Base-by-base conservation (phyloP, 108 stramenopile species). In the Pseudonitzschia delicatissima region DNA sequence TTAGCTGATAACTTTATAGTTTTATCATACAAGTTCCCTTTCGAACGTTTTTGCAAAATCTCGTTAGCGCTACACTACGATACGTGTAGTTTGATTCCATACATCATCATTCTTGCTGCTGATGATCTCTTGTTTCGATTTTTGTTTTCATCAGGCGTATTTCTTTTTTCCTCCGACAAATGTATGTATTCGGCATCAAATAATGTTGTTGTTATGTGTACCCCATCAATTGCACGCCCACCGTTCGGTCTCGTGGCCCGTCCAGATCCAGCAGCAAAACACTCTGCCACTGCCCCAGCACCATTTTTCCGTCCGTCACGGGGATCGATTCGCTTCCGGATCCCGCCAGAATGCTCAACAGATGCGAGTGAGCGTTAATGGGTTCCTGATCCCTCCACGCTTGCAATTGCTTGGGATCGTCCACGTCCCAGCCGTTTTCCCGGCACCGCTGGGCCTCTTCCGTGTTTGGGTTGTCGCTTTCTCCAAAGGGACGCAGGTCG, bases 281-380 rank as follows among this genome's bases (percentile, higher is more conserved):
- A 55, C 83, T 85, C 69, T 94, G 93, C 93, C 89, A 91, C 57
- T 86, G 78, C 31, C 93, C 93, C 61, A 94, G 77, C 26, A 87
- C 83, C 85, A 94, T 84, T 34, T 81, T 52, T 12, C 90, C 87
- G 64, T 90, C 77, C n/a, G 82, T 81, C 0, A 94, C 87, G 12
- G 93, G 93, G 33, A 94, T 90, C 45, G 79, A 68, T 65, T 94
- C 90, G 18, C 75, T 76, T 6, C 17, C 29, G 49, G 82, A 82
- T 8, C 93, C 93, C 53, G 88, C 50, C 66, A 90, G 65, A 87
- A 94, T 94, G 31, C 77, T 78, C 31, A 87, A 63, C 52, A 94
- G 67, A 77, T 94, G 93, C 42, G 87, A 87, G 69, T 94, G 93
- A 9, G 93, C 88, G 77, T 94, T 94, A 48, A 94, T 91, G 12